phyloP scores from a whole-genome alignment of 805 yeast genomes.

The Ascoidea tarda region DNA sequence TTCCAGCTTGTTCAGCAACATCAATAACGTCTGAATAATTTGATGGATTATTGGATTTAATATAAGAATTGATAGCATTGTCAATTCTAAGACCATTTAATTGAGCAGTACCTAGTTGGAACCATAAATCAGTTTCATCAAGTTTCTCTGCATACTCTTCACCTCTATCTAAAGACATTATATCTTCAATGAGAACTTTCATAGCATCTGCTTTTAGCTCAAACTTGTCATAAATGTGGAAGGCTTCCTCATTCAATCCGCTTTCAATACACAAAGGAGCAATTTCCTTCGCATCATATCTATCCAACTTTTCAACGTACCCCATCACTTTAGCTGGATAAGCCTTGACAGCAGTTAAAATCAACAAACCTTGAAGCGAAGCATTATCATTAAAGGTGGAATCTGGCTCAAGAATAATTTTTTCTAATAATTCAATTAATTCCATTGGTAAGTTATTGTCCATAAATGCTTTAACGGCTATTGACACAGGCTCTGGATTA shows the following conservation, averaged over 20 bases:
- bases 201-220: conserved; percentile 68
- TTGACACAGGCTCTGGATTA: conserved; percentile 86
- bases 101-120: conserved; percentile 91
- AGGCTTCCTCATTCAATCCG: conserved; percentile 85
- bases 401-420: conserved; percentile 82
- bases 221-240: conserved; percentile 79
- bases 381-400: conserved; percentile 94
- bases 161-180: conserved; percentile 91
- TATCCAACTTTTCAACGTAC: conserved; percentile 81
- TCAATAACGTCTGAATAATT: conserved; percentile 89
- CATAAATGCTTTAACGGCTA: conserved; percentile 94
- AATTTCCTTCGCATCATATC: conserved; percentile 86
- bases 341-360: conserved; percentile 91
- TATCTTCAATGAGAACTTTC: conserved; percentile 81
- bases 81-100: conserved; percentile 83
- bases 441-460: conserved; percentile 86
- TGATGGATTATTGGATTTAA: conserved; percentile 81
- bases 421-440: conserved; percentile 86
- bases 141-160: conserved; percentile 84
- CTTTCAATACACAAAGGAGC: conserved; percentile 86
- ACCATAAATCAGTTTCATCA: conserved; percentile 81
- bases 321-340: conserved; percentile 74
- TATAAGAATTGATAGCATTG: conserved; percentile 85
- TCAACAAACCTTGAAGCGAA: conserved; percentile 83
- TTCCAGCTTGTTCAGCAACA: conserved; percentile 90